These are phyloP conservation scores for Asterophora parasitica DNA, from an alignment of 768 basidiomycete species.

Conservation along the genomic window DNA sequence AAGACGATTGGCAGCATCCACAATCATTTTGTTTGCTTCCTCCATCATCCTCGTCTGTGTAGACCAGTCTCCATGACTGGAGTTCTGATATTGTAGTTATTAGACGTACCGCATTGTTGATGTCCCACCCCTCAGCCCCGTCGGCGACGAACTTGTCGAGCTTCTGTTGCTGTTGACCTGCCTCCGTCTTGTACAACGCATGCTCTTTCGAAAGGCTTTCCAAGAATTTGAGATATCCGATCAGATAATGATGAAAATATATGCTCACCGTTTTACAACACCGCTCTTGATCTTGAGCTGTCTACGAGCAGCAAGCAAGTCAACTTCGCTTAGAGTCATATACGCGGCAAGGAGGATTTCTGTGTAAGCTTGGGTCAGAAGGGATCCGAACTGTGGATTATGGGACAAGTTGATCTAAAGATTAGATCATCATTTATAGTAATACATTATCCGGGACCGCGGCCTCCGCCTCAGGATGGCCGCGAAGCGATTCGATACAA, in stretches of 20 bases:
- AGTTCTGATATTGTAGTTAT: slow-evolving; percentile 1
- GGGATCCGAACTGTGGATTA: not conserved
- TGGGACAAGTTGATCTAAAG: too few species aligned
- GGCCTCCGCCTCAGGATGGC: too few species aligned
- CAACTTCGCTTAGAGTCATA: slow-evolving; percentile 34
- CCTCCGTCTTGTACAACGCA: slow-evolving; percentile 60
- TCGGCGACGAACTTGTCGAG: slow-evolving; percentile 59
- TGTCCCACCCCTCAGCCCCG: slow-evolving; percentile 68
- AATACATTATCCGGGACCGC: too few species aligned
- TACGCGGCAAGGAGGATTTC: not conserved
- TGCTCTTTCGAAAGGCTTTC: slow-evolving; percentile 67
- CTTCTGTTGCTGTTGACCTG: slow-evolving; percentile 49
- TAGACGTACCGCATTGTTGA: slow-evolving; percentile 64
- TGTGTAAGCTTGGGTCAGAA: not conserved
- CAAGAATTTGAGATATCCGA: slow-evolving; percentile 4
- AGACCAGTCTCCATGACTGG: slow-evolving; percentile 12
- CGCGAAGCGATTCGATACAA: too few species aligned
- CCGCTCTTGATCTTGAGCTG: slow-evolving; percentile 79
- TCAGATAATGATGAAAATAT: slow-evolving; percentile 16
- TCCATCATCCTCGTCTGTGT: slow-evolving; percentile 60
- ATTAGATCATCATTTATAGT: too few species aligned
- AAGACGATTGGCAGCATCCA: slow-evolving; percentile 59
- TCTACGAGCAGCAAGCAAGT: slow-evolving; percentile 44
- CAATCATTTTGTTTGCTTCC: slow-evolving; percentile 80
- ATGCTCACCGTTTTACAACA: slow-evolving; percentile 54